phyloP scores from a whole-genome alignment of 352 stramenopile species.

The Globisporangium recalcitrans region DNA sequence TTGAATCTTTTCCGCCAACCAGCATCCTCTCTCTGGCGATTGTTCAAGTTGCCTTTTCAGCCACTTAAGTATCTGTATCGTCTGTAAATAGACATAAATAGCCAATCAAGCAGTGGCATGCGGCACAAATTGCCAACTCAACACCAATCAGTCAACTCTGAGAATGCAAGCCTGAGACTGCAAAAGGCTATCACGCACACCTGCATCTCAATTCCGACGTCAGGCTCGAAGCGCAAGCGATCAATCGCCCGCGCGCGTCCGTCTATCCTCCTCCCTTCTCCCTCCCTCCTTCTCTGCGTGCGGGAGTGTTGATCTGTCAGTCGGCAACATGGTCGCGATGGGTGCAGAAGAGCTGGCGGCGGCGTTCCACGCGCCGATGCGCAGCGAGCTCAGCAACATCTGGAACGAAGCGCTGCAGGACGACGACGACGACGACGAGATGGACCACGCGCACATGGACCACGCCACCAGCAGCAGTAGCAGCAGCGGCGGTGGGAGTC shows the following conservation, averaged over 20 bases:
- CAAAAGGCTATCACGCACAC: neutral
- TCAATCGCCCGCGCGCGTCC: neutral
- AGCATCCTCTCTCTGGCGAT: neutral
- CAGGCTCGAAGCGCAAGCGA: neutral
- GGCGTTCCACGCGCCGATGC: constrained; percentile 17
- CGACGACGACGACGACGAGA: constrained; percentile 8
- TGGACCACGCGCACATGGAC: constrained; percentile 3
- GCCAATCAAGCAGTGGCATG: neutral
- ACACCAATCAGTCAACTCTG: constrained; percentile 8
- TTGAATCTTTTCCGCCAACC: neutral
- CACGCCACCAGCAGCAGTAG: neutral
- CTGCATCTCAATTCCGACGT: neutral
- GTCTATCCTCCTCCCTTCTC: neutral
- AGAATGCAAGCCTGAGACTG: constrained; percentile 6
- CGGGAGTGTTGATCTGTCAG: neutral
- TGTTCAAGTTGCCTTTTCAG: neutral
- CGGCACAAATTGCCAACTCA: neutral
- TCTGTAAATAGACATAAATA: neutral
- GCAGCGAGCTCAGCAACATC: constrained; percentile 13
- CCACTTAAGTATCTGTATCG: neutral
- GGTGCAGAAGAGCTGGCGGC: constrained; percentile 7
- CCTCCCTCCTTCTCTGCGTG: neutral
- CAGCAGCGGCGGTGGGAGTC: neutral
- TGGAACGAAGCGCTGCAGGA: constrained; percentile 11
- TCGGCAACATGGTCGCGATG: neutral